These are phyloP conservation scores for Gnaphalium uliginosum DNA, from an alignment of 129 eudicot species.

Conservation along the genomic window DNA sequence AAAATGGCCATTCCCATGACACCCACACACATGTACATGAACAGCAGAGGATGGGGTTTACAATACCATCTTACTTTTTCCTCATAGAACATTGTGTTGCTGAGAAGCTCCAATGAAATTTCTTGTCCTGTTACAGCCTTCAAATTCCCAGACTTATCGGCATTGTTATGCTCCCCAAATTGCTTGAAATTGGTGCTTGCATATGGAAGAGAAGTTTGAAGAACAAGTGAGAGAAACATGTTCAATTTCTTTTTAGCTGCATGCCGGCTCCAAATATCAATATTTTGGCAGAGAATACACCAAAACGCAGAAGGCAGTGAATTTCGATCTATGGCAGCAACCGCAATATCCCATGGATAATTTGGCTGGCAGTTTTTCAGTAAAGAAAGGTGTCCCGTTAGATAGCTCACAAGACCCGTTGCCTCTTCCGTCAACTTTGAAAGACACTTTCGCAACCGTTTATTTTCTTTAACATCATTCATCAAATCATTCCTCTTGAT, in stretches of 20 bases:
- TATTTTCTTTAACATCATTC: constrained; percentile 36
- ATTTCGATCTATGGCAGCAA: constrained; percentile 56
- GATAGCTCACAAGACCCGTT: constrained; percentile 44
- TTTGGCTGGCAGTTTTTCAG: constrained; percentile 30
- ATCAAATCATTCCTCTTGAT: constrained; percentile 42
- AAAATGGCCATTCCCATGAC: background rate
- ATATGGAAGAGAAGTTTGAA: constrained; percentile 48
- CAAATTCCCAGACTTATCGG: constrained; percentile 19
- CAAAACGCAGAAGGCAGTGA: constrained; percentile 64
- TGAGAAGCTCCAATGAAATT: constrained; percentile 62
- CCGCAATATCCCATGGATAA: constrained; percentile 43
- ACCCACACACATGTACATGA: background rate
- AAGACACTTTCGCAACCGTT: constrained; percentile 42
- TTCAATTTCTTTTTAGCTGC: constrained; percentile 71
- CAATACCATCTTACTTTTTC: constrained; percentile 56
- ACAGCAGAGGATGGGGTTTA: background rate
- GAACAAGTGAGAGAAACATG: constrained; percentile 57
- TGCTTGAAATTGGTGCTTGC: constrained; percentile 18
- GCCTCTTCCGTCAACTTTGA: constrained; percentile 64
- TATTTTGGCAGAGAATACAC: constrained; percentile 67
- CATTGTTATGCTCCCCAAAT: constrained; percentile 10
- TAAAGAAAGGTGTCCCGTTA: constrained; percentile 47
- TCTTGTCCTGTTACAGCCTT: constrained; percentile 44
- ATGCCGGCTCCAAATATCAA: constrained; percentile 80
- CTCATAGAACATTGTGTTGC: constrained; percentile 63